A percentile compares a stretch with the other conserved stretches of the same genome.
Conservation (phyloP, 1,284 basidiomycete species). For the Fomitiporia mediterranea region DNA sequence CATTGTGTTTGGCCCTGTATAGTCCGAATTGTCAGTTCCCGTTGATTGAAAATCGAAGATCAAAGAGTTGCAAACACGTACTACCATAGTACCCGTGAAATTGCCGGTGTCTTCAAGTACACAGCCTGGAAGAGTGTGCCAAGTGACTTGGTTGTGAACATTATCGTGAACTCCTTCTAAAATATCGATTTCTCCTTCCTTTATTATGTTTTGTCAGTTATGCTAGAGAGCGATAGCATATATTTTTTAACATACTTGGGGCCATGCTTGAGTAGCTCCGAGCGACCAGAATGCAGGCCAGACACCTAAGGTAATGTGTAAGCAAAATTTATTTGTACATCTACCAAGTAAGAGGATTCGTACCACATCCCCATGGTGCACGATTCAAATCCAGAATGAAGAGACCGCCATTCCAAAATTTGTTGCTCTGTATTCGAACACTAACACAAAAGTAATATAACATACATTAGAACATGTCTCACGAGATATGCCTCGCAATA, state of each 20-base stretch:
- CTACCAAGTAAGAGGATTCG: slow-evolving; percentile 22
- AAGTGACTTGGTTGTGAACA: slow-evolving; percentile 71
- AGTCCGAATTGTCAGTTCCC: background rate
- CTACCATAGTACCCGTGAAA: slow-evolving; percentile 55
- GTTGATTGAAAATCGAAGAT: background rate
- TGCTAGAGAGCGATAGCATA: background rate
- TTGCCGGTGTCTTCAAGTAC: slow-evolving; percentile 36
- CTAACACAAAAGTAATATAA: slow-evolving; percentile 29
- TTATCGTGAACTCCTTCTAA: slow-evolving; percentile 76
- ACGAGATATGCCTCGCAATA: background rate
- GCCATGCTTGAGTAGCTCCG: slow-evolving; percentile 48
- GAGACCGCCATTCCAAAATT: slow-evolving; percentile 57
- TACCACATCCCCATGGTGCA: slow-evolving; percentile 72
- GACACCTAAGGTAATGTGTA: slow-evolving; percentile 36
- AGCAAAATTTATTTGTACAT: background rate
- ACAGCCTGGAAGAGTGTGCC: slow-evolving; percentile 39
- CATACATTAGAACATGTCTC: background rate
- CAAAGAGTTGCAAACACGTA: slow-evolving; percentile 28
- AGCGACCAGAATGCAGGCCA: slow-evolving; percentile 67
- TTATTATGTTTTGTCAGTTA: slow-evolving; percentile 3
- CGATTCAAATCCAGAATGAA: slow-evolving; percentile 65
- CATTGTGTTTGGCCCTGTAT: slow-evolving; percentile 46
- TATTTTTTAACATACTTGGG: slow-evolving; percentile 36
- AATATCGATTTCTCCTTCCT: slow-evolving; percentile 78
- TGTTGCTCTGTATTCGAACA: slow-evolving; percentile 55